phyloP scores from a whole-genome alignment of 305 asterid genomes.

The Fraxinus ornus region DNA sequence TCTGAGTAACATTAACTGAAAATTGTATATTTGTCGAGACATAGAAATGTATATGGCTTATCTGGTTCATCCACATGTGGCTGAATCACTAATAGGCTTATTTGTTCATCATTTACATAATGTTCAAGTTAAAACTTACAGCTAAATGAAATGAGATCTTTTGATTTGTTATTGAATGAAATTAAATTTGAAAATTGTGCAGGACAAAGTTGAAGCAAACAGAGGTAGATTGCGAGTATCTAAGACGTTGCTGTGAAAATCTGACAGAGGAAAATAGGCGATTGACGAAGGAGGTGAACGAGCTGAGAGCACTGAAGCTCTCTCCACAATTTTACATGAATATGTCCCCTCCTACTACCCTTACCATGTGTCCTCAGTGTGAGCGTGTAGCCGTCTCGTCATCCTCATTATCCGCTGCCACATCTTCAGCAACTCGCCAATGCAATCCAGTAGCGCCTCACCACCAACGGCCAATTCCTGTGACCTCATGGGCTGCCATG shows the following conservation, averaged over 20 bases:
- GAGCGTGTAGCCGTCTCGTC: constrained; percentile 73
- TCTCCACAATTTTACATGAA: constrained; percentile 89
- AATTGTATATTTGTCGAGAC: neutral
- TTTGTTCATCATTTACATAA: neutral
- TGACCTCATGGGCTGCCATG: constrained; percentile 61
- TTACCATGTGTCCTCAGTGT: constrained; percentile 94
- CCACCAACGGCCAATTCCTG: constrained; percentile 32
- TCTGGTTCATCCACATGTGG: neutral
- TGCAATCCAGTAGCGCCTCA: constrained; percentile 10
- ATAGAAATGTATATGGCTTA: neutral
- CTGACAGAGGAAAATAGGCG: constrained; percentile 82
- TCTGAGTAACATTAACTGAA: neutral
- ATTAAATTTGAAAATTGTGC: constrained; percentile 11
- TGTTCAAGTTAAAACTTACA: neutral
- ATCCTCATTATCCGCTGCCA: constrained; percentile 31
- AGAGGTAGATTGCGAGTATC: constrained; percentile 90
- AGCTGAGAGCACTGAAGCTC: constrained; percentile 71
- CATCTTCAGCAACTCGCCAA: constrained; percentile 32
- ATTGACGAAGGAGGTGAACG: constrained; percentile 79
- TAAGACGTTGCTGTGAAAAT: constrained; percentile 81
- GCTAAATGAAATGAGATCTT: neutral
- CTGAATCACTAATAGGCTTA: neutral
- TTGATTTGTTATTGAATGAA: neutral
- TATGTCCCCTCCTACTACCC: constrained; percentile 93
- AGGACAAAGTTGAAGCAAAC: constrained; percentile 98